phyloP scores from a whole-genome alignment of 1,284 basidiomycete genomes.

The Cutaneotrichosporon mucoides region DNA sequence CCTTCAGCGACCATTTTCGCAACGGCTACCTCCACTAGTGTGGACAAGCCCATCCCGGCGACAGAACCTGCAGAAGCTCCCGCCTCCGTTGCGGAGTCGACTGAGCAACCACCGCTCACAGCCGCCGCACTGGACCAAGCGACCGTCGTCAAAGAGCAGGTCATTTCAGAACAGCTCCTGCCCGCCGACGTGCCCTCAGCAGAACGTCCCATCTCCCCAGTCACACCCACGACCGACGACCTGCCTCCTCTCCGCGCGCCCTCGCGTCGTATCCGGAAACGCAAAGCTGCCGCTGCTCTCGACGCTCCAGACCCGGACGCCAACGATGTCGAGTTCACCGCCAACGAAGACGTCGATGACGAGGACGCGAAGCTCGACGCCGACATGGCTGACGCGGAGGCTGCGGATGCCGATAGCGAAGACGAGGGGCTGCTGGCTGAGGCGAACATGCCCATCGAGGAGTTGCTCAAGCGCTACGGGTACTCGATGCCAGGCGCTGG shows the following conservation, averaged over 20 bases:
- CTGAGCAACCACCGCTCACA: too few species aligned
- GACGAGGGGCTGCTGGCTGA: slow-evolving; percentile 54
- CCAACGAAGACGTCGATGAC: slow-evolving; percentile 26
- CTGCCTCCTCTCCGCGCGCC: slow-evolving; percentile 6
- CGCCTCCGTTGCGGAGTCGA: too few species aligned
- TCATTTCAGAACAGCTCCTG: too few species aligned
- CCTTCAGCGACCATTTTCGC: too few species aligned
- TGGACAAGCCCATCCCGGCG: too few species aligned
- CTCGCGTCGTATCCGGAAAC: slow-evolving; percentile 24
- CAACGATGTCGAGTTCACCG: slow-evolving; percentile 45
- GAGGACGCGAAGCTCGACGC: slow-evolving; percentile 46
- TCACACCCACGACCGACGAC: neutral
- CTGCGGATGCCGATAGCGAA: slow-evolving; percentile 50
- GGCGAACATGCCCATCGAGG: slow-evolving; percentile 55
- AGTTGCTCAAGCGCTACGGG: slow-evolving; percentile 54
- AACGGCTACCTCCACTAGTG: too few species aligned
- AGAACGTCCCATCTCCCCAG: too few species aligned
- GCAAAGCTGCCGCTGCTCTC: slow-evolving; percentile 12
- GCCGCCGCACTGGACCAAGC: too few species aligned
- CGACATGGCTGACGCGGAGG: slow-evolving; percentile 50
- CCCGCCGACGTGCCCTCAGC: too few species aligned
- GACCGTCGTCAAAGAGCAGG: too few species aligned
- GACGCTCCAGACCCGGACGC: slow-evolving; percentile 40
- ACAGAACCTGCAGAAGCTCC: too few species aligned
- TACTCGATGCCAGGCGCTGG: slow-evolving; percentile 32